Percentiles rank a stretch among this genome's conserved stretches.
phyloP scores from a whole-genome alignment of 306 rosid species.

The Cicer yamashitae region DNA sequence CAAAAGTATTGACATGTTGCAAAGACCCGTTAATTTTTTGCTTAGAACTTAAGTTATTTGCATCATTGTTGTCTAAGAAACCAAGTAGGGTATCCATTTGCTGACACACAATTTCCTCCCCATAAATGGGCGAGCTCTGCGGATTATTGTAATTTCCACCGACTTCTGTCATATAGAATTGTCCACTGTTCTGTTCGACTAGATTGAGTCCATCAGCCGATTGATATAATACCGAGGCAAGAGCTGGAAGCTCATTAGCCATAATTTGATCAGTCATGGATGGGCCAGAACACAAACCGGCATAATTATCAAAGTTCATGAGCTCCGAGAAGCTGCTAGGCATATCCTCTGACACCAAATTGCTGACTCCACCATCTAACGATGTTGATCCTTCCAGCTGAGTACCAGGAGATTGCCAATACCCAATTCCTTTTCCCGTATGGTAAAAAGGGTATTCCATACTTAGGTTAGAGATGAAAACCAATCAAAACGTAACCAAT shows the following conservation, averaged over 20 bases:
- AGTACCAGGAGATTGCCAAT: slow-evolving; percentile 55
- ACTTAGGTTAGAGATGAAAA: slow-evolving; percentile 38
- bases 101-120: slow-evolving; percentile 59
- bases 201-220: slow-evolving; percentile 53
- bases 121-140: slow-evolving; percentile 49
- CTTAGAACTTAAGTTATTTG: slow-evolving; percentile 47
- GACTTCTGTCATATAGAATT: slow-evolving; percentile 43
- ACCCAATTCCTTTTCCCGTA: slow-evolving; percentile 51
- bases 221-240: slow-evolving; percentile 44
- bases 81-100: slow-evolving; percentile 55
- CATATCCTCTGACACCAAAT: slow-evolving; percentile 55
- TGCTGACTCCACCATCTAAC: slow-evolving; percentile 52
- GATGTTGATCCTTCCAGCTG: slow-evolving; percentile 55
- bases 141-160: slow-evolving; percentile 45
- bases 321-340: slow-evolving; percentile 64
- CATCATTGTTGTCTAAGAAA: slow-evolving; percentile 42
- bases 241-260: slow-evolving; percentile 53
- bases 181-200: slow-evolving; percentile 50
- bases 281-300: slow-evolving; percentile 64
- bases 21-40: slow-evolving; percentile 43
- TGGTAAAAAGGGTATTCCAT: slow-evolving; percentile 64
- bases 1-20: slow-evolving; percentile 45
- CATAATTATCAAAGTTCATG: slow-evolving; percentile 66
- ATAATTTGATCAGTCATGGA: slow-evolving; percentile 58
- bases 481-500: slow-evolving; percentile 7